Percentiles rank a stretch among this genome's conserved stretches.
Evolutionary conservation across 2,329 filamentous ascomycete species (phyloP).

Genomic region (Achaetomium macrosporum): DNA sequence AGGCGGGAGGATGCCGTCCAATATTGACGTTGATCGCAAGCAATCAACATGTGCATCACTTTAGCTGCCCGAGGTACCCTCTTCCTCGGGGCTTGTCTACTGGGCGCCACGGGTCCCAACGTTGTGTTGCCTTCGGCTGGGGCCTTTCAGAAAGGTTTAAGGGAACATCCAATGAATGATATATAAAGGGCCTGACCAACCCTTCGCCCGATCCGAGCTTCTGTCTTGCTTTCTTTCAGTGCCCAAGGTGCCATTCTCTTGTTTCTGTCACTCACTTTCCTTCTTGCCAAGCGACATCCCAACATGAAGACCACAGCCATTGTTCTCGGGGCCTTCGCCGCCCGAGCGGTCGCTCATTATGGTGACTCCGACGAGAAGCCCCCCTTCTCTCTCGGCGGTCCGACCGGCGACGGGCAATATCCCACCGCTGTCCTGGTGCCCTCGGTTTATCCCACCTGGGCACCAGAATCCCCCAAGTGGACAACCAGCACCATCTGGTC

Average conservation of each 20-base stretch:
- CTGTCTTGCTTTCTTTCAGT: conserved; percentile 13
- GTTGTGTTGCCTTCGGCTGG: not conserved
- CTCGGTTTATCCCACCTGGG: conserved; percentile 1
- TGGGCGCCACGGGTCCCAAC: not conserved
- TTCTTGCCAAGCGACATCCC: not conserved
- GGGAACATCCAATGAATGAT: not conserved
- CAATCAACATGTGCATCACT: conserved; percentile 14
- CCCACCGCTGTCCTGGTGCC: too few relatives aligned
- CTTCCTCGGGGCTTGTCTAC: not conserved
- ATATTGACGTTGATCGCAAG: conserved; percentile 17
- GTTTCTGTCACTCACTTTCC: conserved; percentile 21
- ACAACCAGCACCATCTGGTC: conserved; percentile 38
- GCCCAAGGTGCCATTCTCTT: conserved; percentile 23
- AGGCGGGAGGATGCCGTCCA: conserved; percentile 3
- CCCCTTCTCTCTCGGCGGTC: conserved; percentile 9
- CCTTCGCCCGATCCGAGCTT: not conserved
- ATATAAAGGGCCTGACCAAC: conserved; percentile 7
- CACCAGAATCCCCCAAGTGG: conserved; percentile 29
- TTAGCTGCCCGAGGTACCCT: conserved; percentile 17
- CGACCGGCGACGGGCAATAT: not conserved
- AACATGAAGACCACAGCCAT: conserved; percentile 23
- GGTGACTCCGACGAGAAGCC: conserved; percentile 5
- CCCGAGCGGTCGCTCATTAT: conserved; percentile 18
- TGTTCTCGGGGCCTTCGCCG: conserved; percentile 21
- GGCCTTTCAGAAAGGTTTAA: too few relatives aligned